Base-by-base conservation (phyloP, 208 protist genomes). In the Acanthamoeba quina region DNA sequence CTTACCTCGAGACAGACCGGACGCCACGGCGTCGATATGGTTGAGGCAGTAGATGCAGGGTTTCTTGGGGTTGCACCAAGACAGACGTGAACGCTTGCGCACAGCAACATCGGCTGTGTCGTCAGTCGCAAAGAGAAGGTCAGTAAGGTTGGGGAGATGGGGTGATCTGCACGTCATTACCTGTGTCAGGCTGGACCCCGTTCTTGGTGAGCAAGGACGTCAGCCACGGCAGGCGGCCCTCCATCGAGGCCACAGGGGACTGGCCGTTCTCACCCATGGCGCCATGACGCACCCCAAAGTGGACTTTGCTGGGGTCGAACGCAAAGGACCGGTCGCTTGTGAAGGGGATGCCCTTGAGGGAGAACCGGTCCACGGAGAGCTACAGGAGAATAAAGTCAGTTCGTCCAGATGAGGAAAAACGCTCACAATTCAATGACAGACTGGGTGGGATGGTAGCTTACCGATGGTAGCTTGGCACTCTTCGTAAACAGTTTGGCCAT, bases 21-120 rank as follows among this genome's bases (percentile, higher is more conserved):
- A 86, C n/a, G 24, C n/a, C 9, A 86, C 52, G 29, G 78, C 78
- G 10, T 86, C 78, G 24, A 86, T 58, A n/a, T 86, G 78, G 29
- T 86, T 62, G 11, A 34, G 5, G 78, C 78, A 86, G 78, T 86
- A 86, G 52, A 58, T 19, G 13, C 78, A 86, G 26, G 78, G 78
- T 6, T 62, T 34, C 29, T 64, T 31, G 44, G 78, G 78, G 29
- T 86, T 34, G 29, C 78, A 86, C 78, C 78, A 86, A 26, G 78
- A 86, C 52, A 86, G 52, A 41, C 78, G 78, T 5, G 41, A 41
- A 5, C 78, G 78, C 52, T 86, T 86, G n/a, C 78, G 31, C 17
- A 21, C 64, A 15, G 10, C 64, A 31, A 52, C 10, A 82, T 78
- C 68, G 68, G 37, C 68, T 78, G 31, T 47, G 37, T 26, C 29